These are phyloP conservation scores for Vigna angularis DNA, from an alignment of 306 rosid species.

Conservation along the genomic window DNA sequence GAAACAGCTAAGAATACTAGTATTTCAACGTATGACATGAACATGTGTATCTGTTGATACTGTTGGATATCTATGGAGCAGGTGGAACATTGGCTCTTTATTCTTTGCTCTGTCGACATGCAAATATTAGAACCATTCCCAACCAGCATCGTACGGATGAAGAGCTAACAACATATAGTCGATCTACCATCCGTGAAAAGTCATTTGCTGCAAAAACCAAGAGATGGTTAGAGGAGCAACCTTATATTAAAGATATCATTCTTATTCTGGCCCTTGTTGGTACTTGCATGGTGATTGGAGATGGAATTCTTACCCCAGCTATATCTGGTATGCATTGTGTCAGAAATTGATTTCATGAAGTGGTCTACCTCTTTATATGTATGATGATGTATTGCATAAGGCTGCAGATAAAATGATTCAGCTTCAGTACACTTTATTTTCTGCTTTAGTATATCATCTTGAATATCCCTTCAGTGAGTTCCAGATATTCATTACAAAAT, in stretches of 20 bases:
- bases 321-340: conserved; percentile 69
- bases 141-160: conserved; percentile 87
- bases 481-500: conserved; percentile 44
- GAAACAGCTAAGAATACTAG: conserved; percentile 8
- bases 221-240: conserved; percentile 70
- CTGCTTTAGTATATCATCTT: background rate
- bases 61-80: conserved; percentile 45
- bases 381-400: conserved; percentile 15
- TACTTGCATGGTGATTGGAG: conserved; percentile 92
- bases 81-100: conserved; percentile 93
- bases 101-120: conserved; percentile 90
- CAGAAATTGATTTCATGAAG: conserved; percentile 12
- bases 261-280: conserved; percentile 88
- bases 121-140: conserved; percentile 80
- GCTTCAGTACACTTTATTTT: conserved; percentile 12
- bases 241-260: conserved; percentile 60
- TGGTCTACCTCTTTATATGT: background rate
- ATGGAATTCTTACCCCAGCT: conserved; percentile 93
- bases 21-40: background rate
- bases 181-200: conserved; percentile 73
- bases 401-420: conserved; percentile 13
- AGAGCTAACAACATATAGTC: conserved; percentile 84
- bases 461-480: conserved; percentile 7
- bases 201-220: conserved; percentile 84
- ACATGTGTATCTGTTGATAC: conserved; percentile 11